A percentile compares a stretch with the other conserved stretches of the same genome.
Evolutionary conservation across 2,329 filamentous ascomycete genomes (phyloP).

Genomic region (Keithomyces neogunnii): DNA sequence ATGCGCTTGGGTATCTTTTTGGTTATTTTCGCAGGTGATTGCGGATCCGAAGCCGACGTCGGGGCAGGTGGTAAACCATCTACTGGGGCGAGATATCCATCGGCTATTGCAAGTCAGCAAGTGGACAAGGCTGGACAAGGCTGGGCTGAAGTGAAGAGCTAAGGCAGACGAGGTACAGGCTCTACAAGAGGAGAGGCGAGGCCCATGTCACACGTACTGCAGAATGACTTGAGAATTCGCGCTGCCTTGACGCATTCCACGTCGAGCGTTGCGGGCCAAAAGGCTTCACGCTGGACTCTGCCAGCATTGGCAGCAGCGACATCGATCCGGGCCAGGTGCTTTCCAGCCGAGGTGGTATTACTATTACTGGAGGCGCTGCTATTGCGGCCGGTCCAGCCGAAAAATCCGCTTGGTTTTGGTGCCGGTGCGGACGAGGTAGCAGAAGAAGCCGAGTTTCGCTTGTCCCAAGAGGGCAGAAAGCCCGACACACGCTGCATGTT

Average conservation of each 20-base stretch:
- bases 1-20: constrained; percentile 84
- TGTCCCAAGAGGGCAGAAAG: constrained; percentile 37
- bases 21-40: constrained; percentile 42
- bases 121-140: constrained; percentile 5
- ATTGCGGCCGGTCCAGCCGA: constrained; percentile 42
- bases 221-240: constrained; percentile 82
- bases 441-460: constrained; percentile 23
- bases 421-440: neutral
- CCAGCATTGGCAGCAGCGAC: constrained; percentile 22
- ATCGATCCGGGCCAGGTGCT: constrained; percentile 24
- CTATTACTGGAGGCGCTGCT: constrained; percentile 11
- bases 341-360: constrained; percentile 9
- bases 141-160: neutral
- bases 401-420: constrained; percentile 23
- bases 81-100: constrained; percentile 45
- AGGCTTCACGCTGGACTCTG: constrained; percentile 50
- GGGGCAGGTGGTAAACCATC: constrained; percentile 14
- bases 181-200: too few relatives aligned
- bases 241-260: constrained; percentile 89
- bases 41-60: constrained; percentile 27
- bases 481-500: constrained; percentile 35
- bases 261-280: constrained; percentile 80
- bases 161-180: neutral
- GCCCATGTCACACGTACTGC: constrained; percentile 42
- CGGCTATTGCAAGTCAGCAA: constrained; percentile 27